These are phyloP conservation scores for Erodium texanum DNA, from an alignment of 441 rosid species.

Conservation along the genomic window DNA sequence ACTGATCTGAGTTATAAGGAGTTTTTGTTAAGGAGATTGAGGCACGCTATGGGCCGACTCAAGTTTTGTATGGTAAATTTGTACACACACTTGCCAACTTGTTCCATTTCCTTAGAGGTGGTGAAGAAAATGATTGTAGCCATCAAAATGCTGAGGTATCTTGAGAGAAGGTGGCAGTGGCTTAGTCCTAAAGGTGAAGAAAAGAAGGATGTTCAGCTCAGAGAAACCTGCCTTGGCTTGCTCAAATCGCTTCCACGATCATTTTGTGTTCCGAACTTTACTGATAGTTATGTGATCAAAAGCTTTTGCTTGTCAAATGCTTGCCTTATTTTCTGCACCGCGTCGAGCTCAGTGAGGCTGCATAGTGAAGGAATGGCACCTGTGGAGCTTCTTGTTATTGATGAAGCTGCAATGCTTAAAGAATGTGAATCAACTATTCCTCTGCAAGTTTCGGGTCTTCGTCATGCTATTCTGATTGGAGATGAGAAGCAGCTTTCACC, in stretches of 20 bases:
- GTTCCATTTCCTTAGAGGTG: not conserved
- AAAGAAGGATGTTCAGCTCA: not conserved
- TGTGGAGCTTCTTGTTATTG: conserved; percentile 13
- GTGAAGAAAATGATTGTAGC: not conserved
- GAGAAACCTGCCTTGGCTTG: conserved; percentile 5
- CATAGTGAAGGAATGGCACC: conserved; percentile 5
- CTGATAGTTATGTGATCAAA: not conserved
- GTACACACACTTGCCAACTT: not conserved
- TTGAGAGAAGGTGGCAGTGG: not conserved
- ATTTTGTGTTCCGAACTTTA: conserved; percentile 7
- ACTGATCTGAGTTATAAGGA: not conserved
- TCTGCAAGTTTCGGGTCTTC: conserved; percentile 15
- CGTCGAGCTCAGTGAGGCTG: conserved; percentile 12
- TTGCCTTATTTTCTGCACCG: conserved; percentile 15
- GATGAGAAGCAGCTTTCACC: conserved; percentile 9
- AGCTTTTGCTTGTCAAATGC: conserved; percentile 13
- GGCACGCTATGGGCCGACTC: not conserved
- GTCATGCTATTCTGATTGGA: conserved; percentile 9
- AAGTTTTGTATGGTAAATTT: conserved; percentile 3
- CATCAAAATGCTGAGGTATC: not conserved
- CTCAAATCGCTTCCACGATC: not conserved
- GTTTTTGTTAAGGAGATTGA: not conserved
- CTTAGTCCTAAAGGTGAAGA: not conserved
- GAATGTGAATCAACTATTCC: conserved; percentile 22
- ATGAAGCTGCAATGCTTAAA: conserved; percentile 19